These are phyloP conservation scores for Colletotrichum phormii DNA, from an alignment of 2,329 filamentous ascomycete species.

Conservation along the genomic window DNA sequence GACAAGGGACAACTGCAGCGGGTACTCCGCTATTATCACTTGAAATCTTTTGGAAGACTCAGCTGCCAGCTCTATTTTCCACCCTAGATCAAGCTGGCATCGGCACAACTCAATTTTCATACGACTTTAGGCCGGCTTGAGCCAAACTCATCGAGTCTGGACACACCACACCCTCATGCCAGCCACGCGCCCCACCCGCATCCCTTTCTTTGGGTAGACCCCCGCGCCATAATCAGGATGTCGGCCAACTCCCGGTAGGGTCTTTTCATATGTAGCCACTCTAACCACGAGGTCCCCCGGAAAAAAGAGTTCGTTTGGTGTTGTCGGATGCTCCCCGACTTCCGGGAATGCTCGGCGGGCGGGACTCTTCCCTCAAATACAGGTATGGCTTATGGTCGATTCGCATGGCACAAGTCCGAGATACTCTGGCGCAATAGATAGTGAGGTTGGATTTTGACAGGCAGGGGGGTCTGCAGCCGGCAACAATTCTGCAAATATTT, in stretches of 20 bases:
- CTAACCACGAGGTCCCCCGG: not conserved
- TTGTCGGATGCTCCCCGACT: constrained; percentile 19
- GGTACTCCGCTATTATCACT: constrained; percentile 14
- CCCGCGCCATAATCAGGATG: not conserved
- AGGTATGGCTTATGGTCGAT: not conserved
- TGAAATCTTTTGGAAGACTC: not conserved
- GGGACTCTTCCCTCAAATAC: constrained; percentile 8
- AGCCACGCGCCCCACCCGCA: constrained; percentile 8
- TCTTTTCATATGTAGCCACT: not conserved
- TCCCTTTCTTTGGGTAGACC: not conserved
- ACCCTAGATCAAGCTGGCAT: not conserved
- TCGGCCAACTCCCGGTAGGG: constrained; percentile 31
- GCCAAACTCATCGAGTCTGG: not conserved
- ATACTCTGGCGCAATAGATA: constrained; percentile 28
- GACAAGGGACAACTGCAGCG: not conserved
- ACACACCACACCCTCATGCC: not conserved
- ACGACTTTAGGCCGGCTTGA: not conserved
- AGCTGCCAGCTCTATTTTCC: not conserved
- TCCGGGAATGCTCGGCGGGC: not conserved
- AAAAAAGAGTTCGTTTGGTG: not conserved
- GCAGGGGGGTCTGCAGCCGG: not conserved
- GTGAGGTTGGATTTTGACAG: not conserved
- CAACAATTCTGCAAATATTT: constrained; percentile 13
- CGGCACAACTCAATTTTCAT: not conserved
- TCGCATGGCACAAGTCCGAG: constrained; percentile 28